phyloP scores from a whole-genome alignment of 495 filamentous ascomycete genomes.

The Aspergillus indologenus region DNA sequence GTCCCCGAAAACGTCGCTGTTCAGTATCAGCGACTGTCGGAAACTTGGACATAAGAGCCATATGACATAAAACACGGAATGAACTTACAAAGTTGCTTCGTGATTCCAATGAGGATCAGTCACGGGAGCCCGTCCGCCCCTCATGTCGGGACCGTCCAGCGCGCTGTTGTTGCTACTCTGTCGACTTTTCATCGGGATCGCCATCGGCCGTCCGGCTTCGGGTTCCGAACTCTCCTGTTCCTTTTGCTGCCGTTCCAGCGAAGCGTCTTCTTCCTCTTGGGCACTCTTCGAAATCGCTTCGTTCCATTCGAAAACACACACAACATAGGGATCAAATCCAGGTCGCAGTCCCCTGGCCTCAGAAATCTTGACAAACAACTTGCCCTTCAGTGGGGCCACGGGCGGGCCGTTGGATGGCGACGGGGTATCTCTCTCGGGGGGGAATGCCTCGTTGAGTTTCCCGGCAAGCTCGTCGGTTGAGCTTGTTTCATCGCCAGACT shows the following conservation, averaged over 20 bases:
- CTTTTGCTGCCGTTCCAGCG: slow-evolving; percentile 34
- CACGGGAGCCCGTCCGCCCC: slow-evolving; percentile 57
- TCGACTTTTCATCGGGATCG: slow-evolving; percentile 92
- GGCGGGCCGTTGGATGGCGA: slow-evolving; percentile 47
- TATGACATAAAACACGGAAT: slow-evolving; percentile 4
- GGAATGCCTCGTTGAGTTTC: slow-evolving; percentile 45
- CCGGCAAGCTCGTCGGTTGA: slow-evolving; percentile 40
- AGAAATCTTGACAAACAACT: slow-evolving; percentile 81
- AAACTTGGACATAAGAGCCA: slow-evolving; percentile 1
- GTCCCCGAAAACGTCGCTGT: slow-evolving; percentile 91
- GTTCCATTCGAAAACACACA: slow-evolving; percentile 94
- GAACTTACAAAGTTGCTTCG: slow-evolving; percentile 86
- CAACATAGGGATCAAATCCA: slow-evolving; percentile 87
- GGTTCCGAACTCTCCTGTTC: slow-evolving; percentile 61
- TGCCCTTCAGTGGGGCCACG: slow-evolving; percentile 78
- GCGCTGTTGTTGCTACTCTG: slow-evolving; percentile 92
- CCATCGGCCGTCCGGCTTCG: slow-evolving; percentile 78
- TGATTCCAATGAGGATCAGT: slow-evolving; percentile 95
- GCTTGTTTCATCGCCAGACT: slow-evolving; percentile 27
- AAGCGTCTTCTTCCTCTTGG: slow-evolving; percentile 51
- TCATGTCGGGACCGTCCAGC: slow-evolving; percentile 65
- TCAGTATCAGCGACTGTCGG: background rate
- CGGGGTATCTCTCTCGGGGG: slow-evolving; percentile 32
- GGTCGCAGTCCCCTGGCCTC: slow-evolving; percentile 79
- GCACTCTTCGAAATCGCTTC: slow-evolving; percentile 92